Conservation (phyloP, 306 rosid genomes). For the Oxytropis ochrocephala region DNA sequence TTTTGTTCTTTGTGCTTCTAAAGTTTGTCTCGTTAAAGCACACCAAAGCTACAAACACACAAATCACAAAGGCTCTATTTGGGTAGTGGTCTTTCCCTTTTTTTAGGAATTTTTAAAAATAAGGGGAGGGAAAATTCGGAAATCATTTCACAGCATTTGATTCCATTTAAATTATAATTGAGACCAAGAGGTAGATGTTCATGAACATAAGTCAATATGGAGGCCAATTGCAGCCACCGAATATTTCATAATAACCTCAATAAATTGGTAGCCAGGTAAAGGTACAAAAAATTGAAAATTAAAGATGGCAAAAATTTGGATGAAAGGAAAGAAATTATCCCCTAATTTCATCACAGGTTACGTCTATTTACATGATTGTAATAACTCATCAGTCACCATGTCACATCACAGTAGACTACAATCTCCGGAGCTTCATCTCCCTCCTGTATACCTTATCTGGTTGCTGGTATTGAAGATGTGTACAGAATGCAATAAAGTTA, state of each 20-base stretch:
- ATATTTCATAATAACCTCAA: slow-evolving; percentile 9
- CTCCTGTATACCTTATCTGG: slow-evolving; percentile 39
- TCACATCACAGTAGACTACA: slow-evolving; percentile 45
- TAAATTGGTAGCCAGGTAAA: background rate
- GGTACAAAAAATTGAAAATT: background rate
- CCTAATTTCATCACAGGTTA: slow-evolving; percentile 45
- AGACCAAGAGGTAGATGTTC: background rate
- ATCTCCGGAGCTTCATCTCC: slow-evolving; percentile 27
- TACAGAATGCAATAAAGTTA: slow-evolving; percentile 26
- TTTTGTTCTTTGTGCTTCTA: no score
- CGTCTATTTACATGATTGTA: slow-evolving; percentile 64
- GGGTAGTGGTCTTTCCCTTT: no score
- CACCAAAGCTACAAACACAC: no score
- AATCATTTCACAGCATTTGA: background rate
- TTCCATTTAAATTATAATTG: background rate
- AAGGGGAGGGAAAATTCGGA: no score
- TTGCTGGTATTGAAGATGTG: slow-evolving; percentile 34
- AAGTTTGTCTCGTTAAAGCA: no score
- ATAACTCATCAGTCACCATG: slow-evolving; percentile 43
- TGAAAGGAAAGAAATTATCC: slow-evolving; percentile 51
- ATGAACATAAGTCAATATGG: slow-evolving; percentile 7
- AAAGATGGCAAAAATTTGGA: slow-evolving; percentile 35
- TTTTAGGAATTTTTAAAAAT: no score
- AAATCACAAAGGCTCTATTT: no score
- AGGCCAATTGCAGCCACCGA: slow-evolving; percentile 29